Conservation (phyloP, 2,329 filamentous ascomycete genomes). For the Ascochyta viciae-villosae region DNA sequence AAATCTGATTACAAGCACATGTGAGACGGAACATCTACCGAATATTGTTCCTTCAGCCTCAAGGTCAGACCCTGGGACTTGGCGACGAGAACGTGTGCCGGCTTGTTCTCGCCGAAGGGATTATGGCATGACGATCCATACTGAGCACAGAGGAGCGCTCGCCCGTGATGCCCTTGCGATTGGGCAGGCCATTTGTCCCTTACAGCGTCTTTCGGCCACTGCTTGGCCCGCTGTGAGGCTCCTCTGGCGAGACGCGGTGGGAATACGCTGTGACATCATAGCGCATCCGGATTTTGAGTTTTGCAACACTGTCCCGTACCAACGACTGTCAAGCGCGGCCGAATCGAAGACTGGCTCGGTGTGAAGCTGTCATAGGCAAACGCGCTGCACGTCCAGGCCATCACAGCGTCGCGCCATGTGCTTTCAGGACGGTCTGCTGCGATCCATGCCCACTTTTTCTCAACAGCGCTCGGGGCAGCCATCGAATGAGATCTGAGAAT, state of each 20-base stretch:
- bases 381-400: constrained; percentile 18
- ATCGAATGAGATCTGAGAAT: constrained; percentile 34
- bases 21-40: constrained; percentile 9
- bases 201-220: constrained; percentile 2
- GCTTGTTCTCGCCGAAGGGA: constrained; percentile 16
- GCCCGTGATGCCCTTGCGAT: not conserved
- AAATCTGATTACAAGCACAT: not conserved
- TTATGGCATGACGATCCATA: constrained; percentile 15
- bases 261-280: constrained; percentile 32
- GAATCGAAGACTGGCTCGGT: constrained; percentile 28
- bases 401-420: constrained; percentile 12
- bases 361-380: constrained; percentile 25
- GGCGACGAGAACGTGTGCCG: constrained; percentile 14
- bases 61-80: constrained; percentile 11
- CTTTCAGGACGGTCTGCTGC: constrained; percentile 8
- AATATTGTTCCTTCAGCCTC: constrained; percentile 16
- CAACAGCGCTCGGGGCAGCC: constrained; percentile 21
- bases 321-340: constrained; percentile 36
- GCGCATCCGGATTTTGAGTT: constrained; percentile 27
- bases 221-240: constrained; percentile 18
- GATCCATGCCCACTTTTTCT: constrained; percentile 32
- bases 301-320: constrained; percentile 32
- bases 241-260: constrained; percentile 23
- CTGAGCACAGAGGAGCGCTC: constrained; percentile 3
- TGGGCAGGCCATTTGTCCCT: constrained; percentile 4